Conservation (phyloP, 2,329 filamentous ascomycete species). For the Aureobasidium namibiae region DNA sequence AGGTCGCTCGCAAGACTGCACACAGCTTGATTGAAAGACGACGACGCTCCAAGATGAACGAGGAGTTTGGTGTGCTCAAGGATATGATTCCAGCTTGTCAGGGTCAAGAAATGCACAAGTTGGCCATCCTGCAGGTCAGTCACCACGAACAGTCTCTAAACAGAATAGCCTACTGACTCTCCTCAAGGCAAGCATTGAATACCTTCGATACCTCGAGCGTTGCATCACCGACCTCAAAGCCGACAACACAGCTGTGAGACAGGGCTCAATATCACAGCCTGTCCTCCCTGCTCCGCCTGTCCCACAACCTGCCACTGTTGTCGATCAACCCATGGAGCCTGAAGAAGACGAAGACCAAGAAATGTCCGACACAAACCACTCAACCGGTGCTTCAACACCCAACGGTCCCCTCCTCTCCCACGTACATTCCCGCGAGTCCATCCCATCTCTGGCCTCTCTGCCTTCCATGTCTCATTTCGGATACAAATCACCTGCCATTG, state of each 20-base stretch:
- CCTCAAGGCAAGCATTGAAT: constrained; percentile 82
- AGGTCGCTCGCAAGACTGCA: constrained; percentile 91
- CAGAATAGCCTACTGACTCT: neutral
- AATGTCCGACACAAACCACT: constrained; percentile 27
- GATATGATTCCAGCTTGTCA: constrained; percentile 90
- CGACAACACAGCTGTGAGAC: constrained; percentile 23
- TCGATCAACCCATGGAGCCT: constrained; percentile 25
- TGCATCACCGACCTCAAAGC: constrained; percentile 75
- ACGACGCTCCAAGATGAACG: constrained; percentile 94
- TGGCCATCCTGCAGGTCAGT: constrained; percentile 82
- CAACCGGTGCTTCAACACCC: constrained; percentile 15
- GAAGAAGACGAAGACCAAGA: constrained; percentile 24
- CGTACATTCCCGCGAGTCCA: constrained; percentile 15
- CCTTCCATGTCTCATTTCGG: constrained; percentile 5
- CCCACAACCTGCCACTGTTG: neutral
- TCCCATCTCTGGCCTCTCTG: constrained; percentile 7
- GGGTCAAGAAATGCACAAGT: constrained; percentile 95
- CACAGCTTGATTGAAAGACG: constrained; percentile 91
- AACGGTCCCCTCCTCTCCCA: constrained; percentile 12
- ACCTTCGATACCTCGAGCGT: constrained; percentile 86
- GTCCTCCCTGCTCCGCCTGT: neutral
- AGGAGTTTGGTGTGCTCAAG: constrained; percentile 90
- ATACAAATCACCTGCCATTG: constrained; percentile 29
- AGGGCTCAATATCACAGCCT: neutral
- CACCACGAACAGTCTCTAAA: neutral